A percentile compares a stretch with the other conserved stretches of the same genome.
Evolutionary conservation across 1,284 basidiomycete genomes (phyloP).

Genomic region (Xanthoconium separans): DNA sequence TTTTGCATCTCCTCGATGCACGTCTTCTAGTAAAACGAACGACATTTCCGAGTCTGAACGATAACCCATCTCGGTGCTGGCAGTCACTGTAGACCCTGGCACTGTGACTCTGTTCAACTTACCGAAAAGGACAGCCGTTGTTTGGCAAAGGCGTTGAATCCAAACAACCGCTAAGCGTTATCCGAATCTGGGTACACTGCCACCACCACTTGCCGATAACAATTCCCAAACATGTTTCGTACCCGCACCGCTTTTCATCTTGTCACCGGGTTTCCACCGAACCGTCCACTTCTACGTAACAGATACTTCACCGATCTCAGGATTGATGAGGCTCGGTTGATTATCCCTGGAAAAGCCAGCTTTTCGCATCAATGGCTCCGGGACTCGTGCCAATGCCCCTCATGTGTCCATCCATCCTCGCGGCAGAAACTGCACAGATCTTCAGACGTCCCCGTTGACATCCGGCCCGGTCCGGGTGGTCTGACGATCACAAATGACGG

Average conservation of each 20-base stretch:
- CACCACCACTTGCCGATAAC: too few relatives aligned
- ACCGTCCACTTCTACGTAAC: background rate
- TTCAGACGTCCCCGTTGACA: slow-evolving; percentile 55
- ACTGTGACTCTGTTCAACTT: background rate
- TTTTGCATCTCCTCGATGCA: background rate
- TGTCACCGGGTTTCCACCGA: background rate
- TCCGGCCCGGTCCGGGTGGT: slow-evolving; percentile 37
- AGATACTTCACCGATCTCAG: slow-evolving; percentile 8
- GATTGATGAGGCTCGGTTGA: slow-evolving; percentile 17
- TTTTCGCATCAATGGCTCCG: slow-evolving; percentile 53
- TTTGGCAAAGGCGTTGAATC: slow-evolving; percentile 33
- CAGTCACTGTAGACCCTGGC: too few relatives aligned
- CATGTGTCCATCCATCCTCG: slow-evolving; percentile 73
- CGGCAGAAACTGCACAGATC: slow-evolving; percentile 75
- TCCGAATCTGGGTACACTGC: too few relatives aligned
- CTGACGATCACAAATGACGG: slow-evolving; percentile 39
- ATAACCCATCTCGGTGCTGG: slow-evolving; percentile 12
- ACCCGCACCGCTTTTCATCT: background rate
- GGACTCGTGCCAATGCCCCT: slow-evolving; percentile 45
- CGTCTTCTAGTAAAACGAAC: slow-evolving; percentile 27
- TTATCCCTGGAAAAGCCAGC: slow-evolving; percentile 36
- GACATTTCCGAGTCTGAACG: slow-evolving; percentile 29
- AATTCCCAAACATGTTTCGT: slow-evolving; percentile 13
- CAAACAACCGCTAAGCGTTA: slow-evolving; percentile 23
- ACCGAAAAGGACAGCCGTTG: slow-evolving; percentile 11